These are phyloP conservation scores for Vaccinium macrocarpon DNA, from an alignment of 148 eudicot genomes.

Conservation along the genomic window DNA sequence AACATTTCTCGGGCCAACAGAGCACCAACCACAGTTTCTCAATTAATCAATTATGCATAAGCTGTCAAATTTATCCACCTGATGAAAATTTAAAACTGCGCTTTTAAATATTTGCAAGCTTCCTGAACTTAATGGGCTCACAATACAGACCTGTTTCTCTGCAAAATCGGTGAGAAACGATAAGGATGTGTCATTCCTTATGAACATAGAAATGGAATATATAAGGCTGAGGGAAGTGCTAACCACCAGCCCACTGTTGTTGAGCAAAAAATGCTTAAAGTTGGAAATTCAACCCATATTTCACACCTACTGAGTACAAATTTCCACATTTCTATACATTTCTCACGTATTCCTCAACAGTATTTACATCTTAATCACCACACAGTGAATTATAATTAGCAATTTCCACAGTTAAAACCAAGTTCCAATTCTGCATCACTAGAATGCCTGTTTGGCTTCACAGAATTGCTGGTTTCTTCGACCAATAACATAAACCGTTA, in stretches of 20 bases:
- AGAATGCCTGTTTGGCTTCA: background rate
- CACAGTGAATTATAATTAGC: background rate
- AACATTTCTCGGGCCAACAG: slow-evolving; percentile 43
- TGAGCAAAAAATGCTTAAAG: background rate
- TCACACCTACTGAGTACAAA: background rate
- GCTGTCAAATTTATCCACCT: slow-evolving; percentile 14
- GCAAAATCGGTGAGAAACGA: slow-evolving; percentile 16
- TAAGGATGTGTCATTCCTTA: background rate
- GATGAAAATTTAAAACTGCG: background rate
- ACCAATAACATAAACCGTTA: background rate
- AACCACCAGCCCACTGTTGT: background rate
- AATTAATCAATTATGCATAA: slow-evolving; percentile 2
- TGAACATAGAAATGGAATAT: background rate
- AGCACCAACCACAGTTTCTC: slow-evolving; percentile 18
- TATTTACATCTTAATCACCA: background rate
- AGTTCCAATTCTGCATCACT: background rate
- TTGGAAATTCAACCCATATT: background rate
- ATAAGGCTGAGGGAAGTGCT: background rate
- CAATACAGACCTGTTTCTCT: slow-evolving; percentile 11
- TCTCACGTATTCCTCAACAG: background rate
- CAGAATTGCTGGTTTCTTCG: background rate
- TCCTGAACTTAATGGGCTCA: slow-evolving; percentile 13
- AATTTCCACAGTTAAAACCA: background rate
- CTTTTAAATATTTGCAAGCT: background rate
- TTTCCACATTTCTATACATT: background rate